Evolutionary conservation across 2,329 filamentous ascomycete species (phyloP).

Genomic region (Biscogniauxia mediterranea): DNA sequence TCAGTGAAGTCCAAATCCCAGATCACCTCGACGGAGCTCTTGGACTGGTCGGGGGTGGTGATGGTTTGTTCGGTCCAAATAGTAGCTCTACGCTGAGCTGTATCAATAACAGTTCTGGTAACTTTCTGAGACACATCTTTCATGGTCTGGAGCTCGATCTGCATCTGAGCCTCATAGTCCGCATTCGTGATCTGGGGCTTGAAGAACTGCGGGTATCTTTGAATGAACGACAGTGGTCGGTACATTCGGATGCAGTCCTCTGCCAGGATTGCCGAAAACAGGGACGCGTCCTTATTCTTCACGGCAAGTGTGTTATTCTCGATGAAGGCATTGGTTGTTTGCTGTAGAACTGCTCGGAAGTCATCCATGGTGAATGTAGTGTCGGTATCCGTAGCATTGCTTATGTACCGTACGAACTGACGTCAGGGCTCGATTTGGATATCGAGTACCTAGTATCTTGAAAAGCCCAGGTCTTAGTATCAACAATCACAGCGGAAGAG

Average conservation of each 20-base stretch:
- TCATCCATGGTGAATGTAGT: conserved; percentile 7
- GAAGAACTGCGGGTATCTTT: conserved; percentile 22
- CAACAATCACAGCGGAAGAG: background rate
- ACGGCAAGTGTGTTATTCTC: conserved; percentile 21
- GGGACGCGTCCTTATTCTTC: conserved; percentile 15
- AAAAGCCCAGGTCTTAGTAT: background rate
- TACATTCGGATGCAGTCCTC: conserved; percentile 19
- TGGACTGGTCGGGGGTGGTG: conserved; percentile 9
- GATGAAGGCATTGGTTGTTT: conserved; percentile 8
- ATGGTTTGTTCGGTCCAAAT: conserved; percentile 22
- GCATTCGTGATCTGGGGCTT: conserved; percentile 20
- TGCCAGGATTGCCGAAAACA: conserved; percentile 17
- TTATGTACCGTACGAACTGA: background rate
- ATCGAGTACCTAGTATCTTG: background rate
- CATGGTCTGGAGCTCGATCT: conserved; percentile 15
- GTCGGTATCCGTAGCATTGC: background rate
- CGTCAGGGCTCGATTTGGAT: background rate
- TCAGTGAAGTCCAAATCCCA: conserved; percentile 20
- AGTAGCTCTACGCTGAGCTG: conserved; percentile 9
- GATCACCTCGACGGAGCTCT: conserved; percentile 16
- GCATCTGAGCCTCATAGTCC: conserved; percentile 22
- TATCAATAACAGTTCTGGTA: conserved; percentile 19
- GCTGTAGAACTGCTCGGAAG: conserved; percentile 7
- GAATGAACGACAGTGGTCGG: conserved; percentile 20
- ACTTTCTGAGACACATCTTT: conserved; percentile 16